A percentile compares a stretch with the other conserved stretches of the same genome.
Evolutionary conservation across 2,329 filamentous ascomycete genomes (phyloP).

Genomic region (Bipolaris oryzae): DNA sequence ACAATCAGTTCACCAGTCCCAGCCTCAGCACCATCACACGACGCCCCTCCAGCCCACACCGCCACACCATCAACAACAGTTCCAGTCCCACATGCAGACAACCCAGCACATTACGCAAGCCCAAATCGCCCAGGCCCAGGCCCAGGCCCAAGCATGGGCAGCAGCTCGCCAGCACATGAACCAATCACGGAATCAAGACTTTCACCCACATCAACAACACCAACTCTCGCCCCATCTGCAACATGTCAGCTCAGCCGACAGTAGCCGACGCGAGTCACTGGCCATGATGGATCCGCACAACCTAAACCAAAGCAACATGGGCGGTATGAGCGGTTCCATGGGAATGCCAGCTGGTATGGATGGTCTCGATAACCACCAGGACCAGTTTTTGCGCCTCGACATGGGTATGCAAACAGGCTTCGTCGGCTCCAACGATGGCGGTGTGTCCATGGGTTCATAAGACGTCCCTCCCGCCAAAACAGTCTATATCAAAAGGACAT

Average conservation of each 20-base stretch:
- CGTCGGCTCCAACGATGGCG: conserved; percentile 34
- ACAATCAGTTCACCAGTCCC: conserved; percentile 16
- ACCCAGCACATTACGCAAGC: conserved; percentile 39
- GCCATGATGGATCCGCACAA: conserved; percentile 41
- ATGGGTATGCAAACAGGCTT: conserved; percentile 40
- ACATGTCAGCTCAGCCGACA: conserved; percentile 39
- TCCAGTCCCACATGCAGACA: conserved; percentile 34
- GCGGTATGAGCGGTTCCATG: conserved; percentile 19
- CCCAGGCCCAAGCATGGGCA: conserved; percentile 39
- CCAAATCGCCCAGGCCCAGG: conserved; percentile 34
- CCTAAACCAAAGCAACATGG: conserved; percentile 26
- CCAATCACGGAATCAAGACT: conserved; percentile 43
- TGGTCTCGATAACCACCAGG: conserved; percentile 39
- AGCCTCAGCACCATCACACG: conserved; percentile 24
- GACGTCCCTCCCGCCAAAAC: not conserved
- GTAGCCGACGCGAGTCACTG: conserved; percentile 38
- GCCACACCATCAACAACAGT: conserved; percentile 35
- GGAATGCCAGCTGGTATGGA: conserved; percentile 42
- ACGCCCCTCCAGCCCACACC: conserved; percentile 41
- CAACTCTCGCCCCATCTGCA: conserved; percentile 33
- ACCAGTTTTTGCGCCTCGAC: conserved; percentile 42
- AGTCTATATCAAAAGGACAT: conserved; percentile 6
- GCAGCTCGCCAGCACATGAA: conserved; percentile 47
- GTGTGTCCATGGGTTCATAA: conserved; percentile 25
- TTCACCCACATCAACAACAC: conserved; percentile 39